Evolutionary conservation across 179 eudicot species (phyloP).

Genomic region (Silene coronaria): DNA sequence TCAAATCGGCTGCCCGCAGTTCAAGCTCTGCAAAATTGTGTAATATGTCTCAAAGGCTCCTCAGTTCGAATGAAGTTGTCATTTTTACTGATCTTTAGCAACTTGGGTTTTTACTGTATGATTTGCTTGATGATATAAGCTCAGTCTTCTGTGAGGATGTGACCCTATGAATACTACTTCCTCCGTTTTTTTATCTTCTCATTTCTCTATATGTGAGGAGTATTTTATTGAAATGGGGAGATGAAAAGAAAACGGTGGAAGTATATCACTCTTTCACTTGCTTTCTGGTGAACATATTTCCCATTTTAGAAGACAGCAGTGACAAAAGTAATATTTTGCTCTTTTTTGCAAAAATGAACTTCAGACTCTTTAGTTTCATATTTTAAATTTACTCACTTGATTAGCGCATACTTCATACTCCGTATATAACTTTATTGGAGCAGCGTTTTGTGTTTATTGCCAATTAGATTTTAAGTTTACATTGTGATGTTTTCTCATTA

Average conservation of each 20-base stretch:
- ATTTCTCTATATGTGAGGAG: too few species aligned
- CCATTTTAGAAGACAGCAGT: background rate
- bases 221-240: too few species aligned
- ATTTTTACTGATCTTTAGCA: background rate
- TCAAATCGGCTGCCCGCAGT: background rate
- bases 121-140: background rate
- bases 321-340: background rate
- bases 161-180: background rate
- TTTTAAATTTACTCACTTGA: background rate
- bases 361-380: background rate
- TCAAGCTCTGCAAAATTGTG: background rate
- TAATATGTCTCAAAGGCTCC: background rate
- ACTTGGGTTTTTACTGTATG: background rate
- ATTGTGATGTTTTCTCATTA: background rate
- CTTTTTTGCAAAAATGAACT: background rate
- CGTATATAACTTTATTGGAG: background rate
- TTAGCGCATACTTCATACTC: background rate
- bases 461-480: background rate
- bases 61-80: background rate
- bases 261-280: background rate
- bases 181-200: too few species aligned
- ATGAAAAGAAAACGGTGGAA: too few species aligned
- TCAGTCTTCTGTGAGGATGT: background rate
- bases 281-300: background rate
- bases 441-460: background rate